These are phyloP conservation scores for Fusarium clavum DNA, from an alignment of 2,329 filamentous ascomycete species.

Conservation along the genomic window DNA sequence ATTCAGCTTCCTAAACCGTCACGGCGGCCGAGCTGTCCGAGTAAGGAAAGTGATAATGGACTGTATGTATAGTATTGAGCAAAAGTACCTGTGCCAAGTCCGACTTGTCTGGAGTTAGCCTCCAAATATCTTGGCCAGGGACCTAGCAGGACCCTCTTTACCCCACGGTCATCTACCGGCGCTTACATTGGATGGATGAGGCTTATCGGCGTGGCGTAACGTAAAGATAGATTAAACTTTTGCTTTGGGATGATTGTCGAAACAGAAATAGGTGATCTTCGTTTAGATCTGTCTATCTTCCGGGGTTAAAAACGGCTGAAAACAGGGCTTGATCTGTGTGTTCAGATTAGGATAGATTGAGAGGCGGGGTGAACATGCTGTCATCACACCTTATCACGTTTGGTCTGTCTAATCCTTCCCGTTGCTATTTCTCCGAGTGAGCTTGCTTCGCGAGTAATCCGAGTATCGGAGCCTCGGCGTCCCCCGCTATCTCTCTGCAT, in stretches of 20 bases:
- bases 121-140: slow-evolving; percentile 20
- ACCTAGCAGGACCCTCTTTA: slow-evolving; percentile 1
- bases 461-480: slow-evolving; percentile 1
- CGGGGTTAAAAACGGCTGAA: not conserved
- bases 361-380: slow-evolving; percentile 12
- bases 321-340: not conserved
- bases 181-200: not conserved
- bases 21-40: slow-evolving; percentile 36
- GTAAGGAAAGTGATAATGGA: slow-evolving; percentile 42
- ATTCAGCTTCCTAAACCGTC: slow-evolving; percentile 43
- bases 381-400: slow-evolving; percentile 19
- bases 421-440: slow-evolving; percentile 24
- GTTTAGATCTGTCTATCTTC: not conserved
- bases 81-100: slow-evolving; percentile 35
- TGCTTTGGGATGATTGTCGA: not conserved
- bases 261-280: not conserved
- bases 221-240: not conserved
- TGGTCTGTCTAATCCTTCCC: slow-evolving; percentile 17
- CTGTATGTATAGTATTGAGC: slow-evolving; percentile 18
- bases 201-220: not conserved
- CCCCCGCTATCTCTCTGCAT: slow-evolving; percentile 15
- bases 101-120: slow-evolving; percentile 14
- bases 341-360: not conserved
- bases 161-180: slow-evolving; percentile 3
- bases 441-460: not conserved